Evolutionary conservation across 106 monocot genomes (phyloP).

Genomic region (Acorus calamus): DNA sequence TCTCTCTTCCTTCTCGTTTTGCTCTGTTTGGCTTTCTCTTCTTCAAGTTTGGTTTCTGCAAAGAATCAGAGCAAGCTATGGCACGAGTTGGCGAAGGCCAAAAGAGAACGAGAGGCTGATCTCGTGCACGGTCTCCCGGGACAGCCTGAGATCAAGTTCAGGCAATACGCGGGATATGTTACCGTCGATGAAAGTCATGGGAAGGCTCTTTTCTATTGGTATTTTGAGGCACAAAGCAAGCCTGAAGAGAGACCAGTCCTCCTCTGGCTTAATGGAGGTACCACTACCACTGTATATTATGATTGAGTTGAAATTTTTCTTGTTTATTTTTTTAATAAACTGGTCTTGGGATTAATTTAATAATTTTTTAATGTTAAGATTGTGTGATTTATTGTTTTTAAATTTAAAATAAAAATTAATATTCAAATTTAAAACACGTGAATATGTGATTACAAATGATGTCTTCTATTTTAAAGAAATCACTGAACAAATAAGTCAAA

Average conservation of each 20-base stretch:
- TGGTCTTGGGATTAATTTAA: no score
- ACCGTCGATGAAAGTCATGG: constrained; percentile 68
- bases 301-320: no score
- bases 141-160: constrained; percentile 56
- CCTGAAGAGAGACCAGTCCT: constrained; percentile 58
- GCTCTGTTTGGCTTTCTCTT: constrained; percentile 2
- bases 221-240: constrained; percentile 53
- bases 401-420: no score
- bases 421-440: no score
- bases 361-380: no score
- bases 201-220: constrained; percentile 83
- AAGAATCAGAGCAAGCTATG: not conserved
- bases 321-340: no score
- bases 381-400: no score
- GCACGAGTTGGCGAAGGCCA: not conserved
- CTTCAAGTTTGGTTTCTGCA: not conserved
- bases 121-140: constrained; percentile 51
- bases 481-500: no score
- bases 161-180: constrained; percentile 70
- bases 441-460: no score
- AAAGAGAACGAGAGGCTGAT: constrained; percentile 39
- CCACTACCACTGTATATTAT: no score
- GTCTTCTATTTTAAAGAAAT: no score
- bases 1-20: not conserved
- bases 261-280: constrained; percentile 94